Evolutionary conservation across 1,284 basidiomycete species (phyloP).

Genomic region (Trametes pubescens): DNA sequence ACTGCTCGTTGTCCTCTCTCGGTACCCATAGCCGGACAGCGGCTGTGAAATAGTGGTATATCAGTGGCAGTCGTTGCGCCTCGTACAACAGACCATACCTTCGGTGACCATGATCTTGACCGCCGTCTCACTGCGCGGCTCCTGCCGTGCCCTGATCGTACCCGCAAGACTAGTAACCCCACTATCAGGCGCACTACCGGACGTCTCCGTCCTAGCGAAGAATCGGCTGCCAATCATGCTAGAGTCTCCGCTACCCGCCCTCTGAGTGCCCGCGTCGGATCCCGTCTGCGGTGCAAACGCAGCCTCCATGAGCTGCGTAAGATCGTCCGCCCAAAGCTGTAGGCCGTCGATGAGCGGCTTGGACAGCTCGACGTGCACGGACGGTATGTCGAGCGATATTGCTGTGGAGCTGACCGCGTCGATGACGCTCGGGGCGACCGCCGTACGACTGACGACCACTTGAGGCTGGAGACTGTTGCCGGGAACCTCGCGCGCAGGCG

Average conservation of each 20-base stretch:
- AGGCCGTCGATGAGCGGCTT: constrained; percentile 77
- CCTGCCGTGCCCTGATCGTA: constrained; percentile 37
- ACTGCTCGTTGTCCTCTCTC: constrained; percentile 37
- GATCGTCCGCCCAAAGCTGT: constrained; percentile 88
- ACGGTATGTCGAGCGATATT: constrained; percentile 69
- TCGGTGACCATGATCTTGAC: constrained; percentile 65
- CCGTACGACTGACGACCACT: constrained; percentile 21
- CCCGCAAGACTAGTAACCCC: constrained; percentile 40
- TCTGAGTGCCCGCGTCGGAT: constrained; percentile 41
- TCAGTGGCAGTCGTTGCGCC: constrained; percentile 8
- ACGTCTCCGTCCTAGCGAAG: constrained; percentile 67
- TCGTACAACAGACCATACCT: constrained; percentile 49
- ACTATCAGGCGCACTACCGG: constrained; percentile 49
- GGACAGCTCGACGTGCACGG: constrained; percentile 66
- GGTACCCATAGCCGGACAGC: constrained; percentile 55
- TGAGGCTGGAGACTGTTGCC: constrained; percentile 19
- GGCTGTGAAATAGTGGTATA: constrained; percentile 40
- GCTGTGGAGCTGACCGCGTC: constrained; percentile 47
- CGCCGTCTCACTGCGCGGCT: constrained; percentile 50
- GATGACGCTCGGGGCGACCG: constrained; percentile 7
- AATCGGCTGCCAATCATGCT: constrained; percentile 87
- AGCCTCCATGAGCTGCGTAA: constrained; percentile 70
- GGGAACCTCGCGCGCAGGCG: constrained; percentile 16
- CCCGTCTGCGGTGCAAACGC: constrained; percentile 34
- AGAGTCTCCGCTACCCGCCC: constrained; percentile 58